These are phyloP conservation scores for Chlorella sp. DNA, from an alignment of 139 green algal genomes.

Conservation along the genomic window DNA sequence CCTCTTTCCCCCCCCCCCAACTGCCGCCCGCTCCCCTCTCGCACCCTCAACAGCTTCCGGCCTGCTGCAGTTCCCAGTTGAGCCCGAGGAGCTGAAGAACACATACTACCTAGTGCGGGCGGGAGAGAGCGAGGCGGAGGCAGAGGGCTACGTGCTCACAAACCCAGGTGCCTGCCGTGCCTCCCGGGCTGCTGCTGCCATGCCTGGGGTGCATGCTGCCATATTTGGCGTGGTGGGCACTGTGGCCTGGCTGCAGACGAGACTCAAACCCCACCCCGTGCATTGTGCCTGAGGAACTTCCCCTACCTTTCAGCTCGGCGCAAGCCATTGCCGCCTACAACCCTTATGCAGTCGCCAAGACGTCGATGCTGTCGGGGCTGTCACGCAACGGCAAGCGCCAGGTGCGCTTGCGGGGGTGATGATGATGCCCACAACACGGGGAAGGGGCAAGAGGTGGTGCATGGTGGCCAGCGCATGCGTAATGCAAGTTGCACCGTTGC, in stretches of 20 bases:
- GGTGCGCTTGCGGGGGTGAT: conserved; percentile 37
- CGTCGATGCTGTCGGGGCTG: conserved; percentile 60
- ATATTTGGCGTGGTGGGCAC: too few species aligned
- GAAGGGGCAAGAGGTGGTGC: too few species aligned
- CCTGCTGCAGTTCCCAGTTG: conserved; percentile 76
- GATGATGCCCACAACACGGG: too few species aligned
- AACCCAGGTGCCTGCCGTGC: conserved; percentile 57
- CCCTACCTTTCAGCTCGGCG: too few species aligned
- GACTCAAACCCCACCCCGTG: too few species aligned
- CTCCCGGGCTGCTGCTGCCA: not conserved
- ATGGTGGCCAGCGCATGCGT: too few species aligned
- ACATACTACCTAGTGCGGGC: conserved; percentile 75
- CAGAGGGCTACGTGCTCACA: conserved; percentile 56
- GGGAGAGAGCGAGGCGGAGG: conserved; percentile 71
- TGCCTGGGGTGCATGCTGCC: not conserved
- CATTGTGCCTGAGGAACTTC: too few species aligned
- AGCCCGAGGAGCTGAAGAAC: conserved; percentile 63
- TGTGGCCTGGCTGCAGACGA: not conserved
- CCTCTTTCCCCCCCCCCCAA: too few species aligned
- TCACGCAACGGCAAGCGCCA: conserved; percentile 65
- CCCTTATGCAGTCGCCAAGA: conserved; percentile 62
- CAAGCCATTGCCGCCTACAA: not conserved
- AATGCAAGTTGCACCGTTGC: too few species aligned
- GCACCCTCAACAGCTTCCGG: conserved; percentile 37
- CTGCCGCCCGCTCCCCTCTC: not conserved